Evolutionary conservation across 305 asterid species (phyloP).

Genomic region (Rubia tinctorum): DNA sequence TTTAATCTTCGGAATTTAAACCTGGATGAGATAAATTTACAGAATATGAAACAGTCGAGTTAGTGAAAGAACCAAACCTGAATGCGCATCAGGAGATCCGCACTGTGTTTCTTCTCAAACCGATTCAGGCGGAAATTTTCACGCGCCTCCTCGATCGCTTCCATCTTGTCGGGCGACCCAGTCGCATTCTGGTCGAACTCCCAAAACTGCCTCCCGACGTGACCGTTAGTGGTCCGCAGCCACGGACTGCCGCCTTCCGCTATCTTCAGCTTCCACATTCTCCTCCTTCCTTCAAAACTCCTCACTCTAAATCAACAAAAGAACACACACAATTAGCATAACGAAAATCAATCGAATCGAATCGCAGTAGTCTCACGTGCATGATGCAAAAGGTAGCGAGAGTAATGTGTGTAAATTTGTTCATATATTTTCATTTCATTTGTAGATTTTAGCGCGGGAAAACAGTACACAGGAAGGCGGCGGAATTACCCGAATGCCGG

Average conservation of each 20-base stretch:
- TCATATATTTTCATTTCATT: no score
- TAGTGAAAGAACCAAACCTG: constrained; percentile 39
- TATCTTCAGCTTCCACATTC: constrained; percentile 90
- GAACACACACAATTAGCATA: not conserved
- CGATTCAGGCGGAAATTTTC: constrained; percentile 51
- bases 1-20: no score
- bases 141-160: constrained; percentile 66
- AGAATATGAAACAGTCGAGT: no score
- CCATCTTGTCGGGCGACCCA: constrained; percentile 71
- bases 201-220: constrained; percentile 82
- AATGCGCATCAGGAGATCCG: constrained; percentile 88
- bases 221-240: constrained; percentile 68
- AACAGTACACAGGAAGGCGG: no score
- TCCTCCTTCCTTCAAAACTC: not conserved
- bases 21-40: no score
- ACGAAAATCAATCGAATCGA: not conserved
- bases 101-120: constrained; percentile 71
- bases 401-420: no score
- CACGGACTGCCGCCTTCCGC: constrained; percentile 86
- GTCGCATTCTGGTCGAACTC: constrained; percentile 55
- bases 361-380: not conserved
- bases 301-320: not conserved
- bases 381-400: no score
- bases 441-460: no score
- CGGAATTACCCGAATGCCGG: no score